Evolutionary conservation across 805 yeast genomes (phyloP).

Genomic region (Kregervanrija fluxuum): DNA sequence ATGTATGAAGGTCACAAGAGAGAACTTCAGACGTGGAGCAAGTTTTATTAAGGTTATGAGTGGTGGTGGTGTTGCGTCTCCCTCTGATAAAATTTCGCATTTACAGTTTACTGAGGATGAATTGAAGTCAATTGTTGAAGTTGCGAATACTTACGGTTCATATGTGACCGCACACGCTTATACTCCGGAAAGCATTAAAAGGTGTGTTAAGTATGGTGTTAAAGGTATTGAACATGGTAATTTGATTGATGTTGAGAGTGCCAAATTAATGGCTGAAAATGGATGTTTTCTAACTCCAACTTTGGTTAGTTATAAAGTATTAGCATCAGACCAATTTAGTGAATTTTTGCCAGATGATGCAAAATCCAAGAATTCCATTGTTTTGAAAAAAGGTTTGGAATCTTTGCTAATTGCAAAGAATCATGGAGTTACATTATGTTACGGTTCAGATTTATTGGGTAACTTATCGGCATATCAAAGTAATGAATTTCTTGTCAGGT

Average conservation of each 20-base stretch:
- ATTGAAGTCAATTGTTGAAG: conserved; percentile 20
- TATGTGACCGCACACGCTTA: conserved; percentile 26
- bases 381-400: conserved; percentile 18
- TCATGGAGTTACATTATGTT: conserved; percentile 20
- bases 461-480: conserved; percentile 22
- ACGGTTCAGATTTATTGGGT: conserved; percentile 24
- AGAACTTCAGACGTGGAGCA: conserved; percentile 22
- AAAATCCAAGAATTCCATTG: conserved; percentile 15
- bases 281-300: conserved; percentile 23
- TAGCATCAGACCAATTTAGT: conserved; percentile 22
- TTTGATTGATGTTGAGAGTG: conserved; percentile 21
- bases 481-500: conserved; percentile 21
- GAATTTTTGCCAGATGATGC: conserved; percentile 15
- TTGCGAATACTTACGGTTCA: conserved; percentile 21
- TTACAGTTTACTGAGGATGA: conserved; percentile 22
- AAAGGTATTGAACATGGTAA: conserved; percentile 27
- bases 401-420: conserved; percentile 17
- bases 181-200: conserved; percentile 19
- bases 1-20: conserved; percentile 21
- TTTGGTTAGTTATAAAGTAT: conserved; percentile 22
- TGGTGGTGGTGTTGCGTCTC: conserved; percentile 27
- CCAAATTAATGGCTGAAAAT: conserved; percentile 19
- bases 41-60: conserved; percentile 25
- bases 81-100: conserved; percentile 21
- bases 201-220: conserved; percentile 21